These are phyloP conservation scores for Metschnikowia borealis DNA, from an alignment of 805 yeast genomes.

Conservation along the genomic window DNA sequence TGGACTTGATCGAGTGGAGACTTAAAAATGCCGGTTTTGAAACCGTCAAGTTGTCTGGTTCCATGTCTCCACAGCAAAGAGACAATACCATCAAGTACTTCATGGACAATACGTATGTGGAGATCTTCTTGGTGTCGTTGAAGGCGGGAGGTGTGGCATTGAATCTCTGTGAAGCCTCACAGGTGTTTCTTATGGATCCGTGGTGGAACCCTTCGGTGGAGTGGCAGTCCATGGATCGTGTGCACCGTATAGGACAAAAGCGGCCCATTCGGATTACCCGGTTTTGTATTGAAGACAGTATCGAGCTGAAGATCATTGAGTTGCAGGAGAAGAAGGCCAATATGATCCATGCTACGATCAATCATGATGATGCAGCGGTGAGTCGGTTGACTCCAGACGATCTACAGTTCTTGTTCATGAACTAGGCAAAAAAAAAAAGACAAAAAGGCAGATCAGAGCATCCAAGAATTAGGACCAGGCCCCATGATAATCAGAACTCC, in stretches of 20 bases:
- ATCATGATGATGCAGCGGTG: conserved; percentile 87
- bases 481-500: no score
- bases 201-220: conserved; percentile 99
- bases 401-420: conserved; percentile 88
- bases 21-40: conserved; percentile 90
- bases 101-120: conserved; percentile 89
- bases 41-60: conserved; percentile 92
- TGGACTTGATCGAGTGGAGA: conserved; percentile 95
- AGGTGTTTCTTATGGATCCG: conserved; percentile 92
- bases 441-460: no score
- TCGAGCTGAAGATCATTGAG: conserved; percentile 93
- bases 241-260: conserved; percentile 94
- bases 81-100: conserved; percentile 87
- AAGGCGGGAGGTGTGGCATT: conserved; percentile 99
- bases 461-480: no score
- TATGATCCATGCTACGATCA: conserved; percentile 96
- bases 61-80: conserved; percentile 94
- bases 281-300: conserved; percentile 92
- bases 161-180: conserved; percentile 94
- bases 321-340: conserved; percentile 96
- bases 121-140: conserved; percentile 87
- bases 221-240: conserved; percentile 98
- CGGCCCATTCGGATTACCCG: conserved; percentile 92
- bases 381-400: conserved; percentile 88
- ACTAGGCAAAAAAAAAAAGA: conserved; percentile 32